Base-by-base conservation (phyloP, 2,329 filamentous ascomycete genomes). In the Pseudogymnoascus sp. region DNA sequence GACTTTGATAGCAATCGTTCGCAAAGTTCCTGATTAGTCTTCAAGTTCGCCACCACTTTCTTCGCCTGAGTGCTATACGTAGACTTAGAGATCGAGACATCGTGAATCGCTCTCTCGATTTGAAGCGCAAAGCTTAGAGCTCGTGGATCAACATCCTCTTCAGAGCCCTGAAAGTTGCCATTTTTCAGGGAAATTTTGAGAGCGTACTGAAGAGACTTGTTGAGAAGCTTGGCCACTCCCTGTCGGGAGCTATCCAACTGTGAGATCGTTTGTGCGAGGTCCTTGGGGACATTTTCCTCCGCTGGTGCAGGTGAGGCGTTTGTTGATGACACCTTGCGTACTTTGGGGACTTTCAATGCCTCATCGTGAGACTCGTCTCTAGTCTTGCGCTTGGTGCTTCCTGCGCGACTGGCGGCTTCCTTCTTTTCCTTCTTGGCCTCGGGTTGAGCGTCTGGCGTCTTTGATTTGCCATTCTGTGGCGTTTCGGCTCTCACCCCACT, bases 41-140 rank as follows among this genome's bases (percentile, higher is more conserved):
- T 96, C 65, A 97, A 80, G 76, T 97, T 97, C 76, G 90, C 90
- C 59, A 86, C 79, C 68, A 99, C 83, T 50, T 88, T 85, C 66
- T 91, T 86, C 69, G 92, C 83, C 75, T 96, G 84, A 35, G 78
- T 77, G 12, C 72, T 78, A 68, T 85, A 86, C 61, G 84, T 77
- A 64, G 78, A 77, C 23, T 79, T 77, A 35, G 76, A 77, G 0
- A 79, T 77, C 63, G 87, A 82, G 0, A 79, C 80, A 65, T 83
- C 82, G 63, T 81, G 78, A 12, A 87, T 82, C 3, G 84, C 84
- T 69, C 91, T 85, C 77, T 97, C 92, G 65, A 97, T 88, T 67
- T 91, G 84, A 25, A 96, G 77, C 12, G 89, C 90, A 53, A 92
- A 82, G 21, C 82, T 82, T 71, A 89, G 86, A 10, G 88, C 86